phyloP scores from a whole-genome alignment of 2,329 filamentous ascomycete genomes.

The Dissoconium aciculare region DNA sequence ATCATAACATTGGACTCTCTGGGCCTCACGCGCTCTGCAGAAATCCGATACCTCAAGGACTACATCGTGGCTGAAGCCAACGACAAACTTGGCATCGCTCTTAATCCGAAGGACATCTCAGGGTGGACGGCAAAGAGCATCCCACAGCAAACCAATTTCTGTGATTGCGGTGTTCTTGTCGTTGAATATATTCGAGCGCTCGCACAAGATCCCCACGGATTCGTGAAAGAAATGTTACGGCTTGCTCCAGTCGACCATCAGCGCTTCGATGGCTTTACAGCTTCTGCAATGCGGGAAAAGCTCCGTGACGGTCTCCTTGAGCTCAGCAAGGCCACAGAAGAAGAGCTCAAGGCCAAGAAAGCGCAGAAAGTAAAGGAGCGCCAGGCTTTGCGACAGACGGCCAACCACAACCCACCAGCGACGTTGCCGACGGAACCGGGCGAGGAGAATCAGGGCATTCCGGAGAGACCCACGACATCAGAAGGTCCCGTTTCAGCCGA shows the following conservation, averaged over 20 bases:
- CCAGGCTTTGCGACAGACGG: slow-evolving; percentile 1
- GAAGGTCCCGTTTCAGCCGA: too few relatives aligned
- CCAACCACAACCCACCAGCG: too few relatives aligned
- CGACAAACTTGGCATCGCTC: slow-evolving; percentile 40
- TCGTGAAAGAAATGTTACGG: slow-evolving; percentile 53
- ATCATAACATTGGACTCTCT: slow-evolving; percentile 86
- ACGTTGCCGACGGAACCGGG: too few relatives aligned
- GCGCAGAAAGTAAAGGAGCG: slow-evolving; percentile 8
- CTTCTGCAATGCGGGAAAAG: slow-evolving; percentile 45
- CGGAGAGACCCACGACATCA: too few relatives aligned
- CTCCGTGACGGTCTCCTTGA: slow-evolving; percentile 52
- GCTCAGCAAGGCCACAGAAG: slow-evolving; percentile 45
- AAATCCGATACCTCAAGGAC: slow-evolving; percentile 54
- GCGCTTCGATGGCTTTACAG: slow-evolving; percentile 40
- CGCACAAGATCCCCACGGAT: slow-evolving; percentile 55
- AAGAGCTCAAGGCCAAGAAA: slow-evolving; percentile 26
- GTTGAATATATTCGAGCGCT: slow-evolving; percentile 76
- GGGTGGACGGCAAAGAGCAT: slow-evolving; percentile 60
- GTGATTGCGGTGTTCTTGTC: slow-evolving; percentile 79
- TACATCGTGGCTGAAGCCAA: slow-evolving; percentile 63
- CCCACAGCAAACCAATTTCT: slow-evolving; percentile 68
- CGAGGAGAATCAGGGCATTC: too few relatives aligned
- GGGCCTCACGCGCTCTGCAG: slow-evolving; percentile 45
- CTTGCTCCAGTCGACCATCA: too few relatives aligned
- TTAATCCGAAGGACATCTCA: slow-evolving; percentile 33